These are phyloP conservation scores for Aspergillus diversus DNA, from an alignment of 495 filamentous ascomycete genomes.

Conservation along the genomic window DNA sequence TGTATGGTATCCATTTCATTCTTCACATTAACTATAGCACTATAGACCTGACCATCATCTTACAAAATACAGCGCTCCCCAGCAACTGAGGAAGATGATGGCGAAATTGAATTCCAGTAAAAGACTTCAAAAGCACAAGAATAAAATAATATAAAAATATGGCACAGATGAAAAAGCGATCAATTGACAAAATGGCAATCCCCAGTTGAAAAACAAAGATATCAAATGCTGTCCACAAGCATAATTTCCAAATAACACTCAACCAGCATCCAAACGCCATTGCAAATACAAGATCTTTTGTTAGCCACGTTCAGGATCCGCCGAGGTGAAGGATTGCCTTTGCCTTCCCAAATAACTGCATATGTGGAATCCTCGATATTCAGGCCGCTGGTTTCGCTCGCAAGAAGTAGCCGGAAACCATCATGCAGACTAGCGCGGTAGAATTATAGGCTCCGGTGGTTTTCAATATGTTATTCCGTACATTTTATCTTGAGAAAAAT, in stretches of 20 bases:
- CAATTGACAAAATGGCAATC: slow-evolving; percentile 1
- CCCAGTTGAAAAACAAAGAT: slow-evolving; percentile 11
- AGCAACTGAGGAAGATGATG: slow-evolving; percentile 18
- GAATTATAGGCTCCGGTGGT: too few species aligned
- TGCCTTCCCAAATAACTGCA: too few species aligned
- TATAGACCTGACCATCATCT: slow-evolving; percentile 29
- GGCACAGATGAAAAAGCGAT: slow-evolving; percentile 18
- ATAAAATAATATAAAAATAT: slow-evolving; percentile 19
- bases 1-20: slow-evolving; percentile 35
- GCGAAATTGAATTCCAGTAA: slow-evolving; percentile 19
- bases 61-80: slow-evolving; percentile 30
- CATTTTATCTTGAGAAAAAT: too few species aligned
- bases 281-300: slow-evolving; percentile 19
- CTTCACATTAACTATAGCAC: slow-evolving; percentile 38
- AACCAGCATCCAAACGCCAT: slow-evolving; percentile 27
- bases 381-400: too few species aligned
- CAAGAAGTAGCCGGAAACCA: too few species aligned
- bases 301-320: too few species aligned
- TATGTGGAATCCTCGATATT: too few species aligned
- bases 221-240: slow-evolving; percentile 10
- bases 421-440: too few species aligned
- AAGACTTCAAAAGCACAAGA: slow-evolving; percentile 4
- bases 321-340: too few species aligned
- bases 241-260: slow-evolving; percentile 17
- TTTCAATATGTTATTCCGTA: too few species aligned